These are phyloP conservation scores for Sarocladium oryzae DNA, from an alignment of 2,329 filamentous ascomycete genomes.

Conservation along the genomic window DNA sequence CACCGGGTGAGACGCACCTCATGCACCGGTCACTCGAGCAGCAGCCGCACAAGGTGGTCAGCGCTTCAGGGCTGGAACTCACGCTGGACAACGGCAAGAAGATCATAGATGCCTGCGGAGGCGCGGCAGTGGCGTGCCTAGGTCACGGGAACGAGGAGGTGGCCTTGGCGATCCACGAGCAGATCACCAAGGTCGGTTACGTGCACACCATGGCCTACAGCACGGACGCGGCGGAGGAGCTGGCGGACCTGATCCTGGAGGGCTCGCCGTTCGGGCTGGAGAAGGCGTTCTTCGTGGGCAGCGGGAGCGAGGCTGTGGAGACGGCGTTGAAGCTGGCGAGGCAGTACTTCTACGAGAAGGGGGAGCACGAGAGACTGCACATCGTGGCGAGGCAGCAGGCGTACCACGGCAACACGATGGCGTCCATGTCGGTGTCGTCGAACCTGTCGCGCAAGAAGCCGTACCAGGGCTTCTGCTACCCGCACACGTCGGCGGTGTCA, in stretches of 20 bases:
- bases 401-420: conserved; percentile 46
- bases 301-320: conserved; percentile 33
- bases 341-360: conserved; percentile 39
- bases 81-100: conserved; percentile 24
- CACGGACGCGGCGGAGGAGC: conserved; percentile 19
- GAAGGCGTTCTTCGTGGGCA: conserved; percentile 19
- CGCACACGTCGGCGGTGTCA: conserved; percentile 21
- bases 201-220: conserved; percentile 21
- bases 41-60: conserved; percentile 29
- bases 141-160: conserved; percentile 55
- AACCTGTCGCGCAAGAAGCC: conserved; percentile 20
- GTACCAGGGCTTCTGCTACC: conserved; percentile 20
- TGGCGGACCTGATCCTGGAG: conserved; percentile 21
- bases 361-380: conserved; percentile 27
- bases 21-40: conserved; percentile 28
- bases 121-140: conserved; percentile 53
- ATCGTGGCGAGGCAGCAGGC: conserved; percentile 38
- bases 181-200: conserved; percentile 37
- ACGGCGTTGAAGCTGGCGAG: conserved; percentile 40
- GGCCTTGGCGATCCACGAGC: conserved; percentile 44
- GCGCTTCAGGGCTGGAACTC: conserved; percentile 33
- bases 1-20: conserved; percentile 13
- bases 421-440: conserved; percentile 33
- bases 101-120: conserved; percentile 29
- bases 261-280: conserved; percentile 16